Evolutionary conservation across 768 basidiomycete species (phyloP).

Genomic region (Coprinellus micaceus): DNA sequence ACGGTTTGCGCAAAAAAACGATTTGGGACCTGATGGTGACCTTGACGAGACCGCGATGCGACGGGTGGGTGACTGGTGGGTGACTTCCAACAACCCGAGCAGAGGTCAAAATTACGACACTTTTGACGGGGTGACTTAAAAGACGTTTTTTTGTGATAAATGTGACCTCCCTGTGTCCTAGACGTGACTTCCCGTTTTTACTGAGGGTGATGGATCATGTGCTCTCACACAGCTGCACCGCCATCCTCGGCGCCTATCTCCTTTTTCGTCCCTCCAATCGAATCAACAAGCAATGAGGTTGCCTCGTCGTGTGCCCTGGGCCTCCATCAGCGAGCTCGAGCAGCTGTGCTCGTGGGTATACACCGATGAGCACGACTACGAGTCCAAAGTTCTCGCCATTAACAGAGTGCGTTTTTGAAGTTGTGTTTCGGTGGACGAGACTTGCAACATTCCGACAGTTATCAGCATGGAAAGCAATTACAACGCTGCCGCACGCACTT

Average conservation of each 20-base stretch:
- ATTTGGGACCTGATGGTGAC: too few species aligned
- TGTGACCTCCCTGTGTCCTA: too few species aligned
- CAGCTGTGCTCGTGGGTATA: slow-evolving; percentile 76
- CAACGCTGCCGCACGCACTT: slow-evolving; percentile 75
- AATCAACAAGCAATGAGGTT: slow-evolving; percentile 47
- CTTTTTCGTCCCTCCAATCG: not conserved
- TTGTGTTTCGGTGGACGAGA: not conserved
- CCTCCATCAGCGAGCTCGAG: slow-evolving; percentile 63
- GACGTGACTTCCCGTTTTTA: too few species aligned
- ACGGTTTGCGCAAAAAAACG: too few species aligned
- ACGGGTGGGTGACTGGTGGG: too few species aligned
- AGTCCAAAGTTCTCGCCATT: slow-evolving; percentile 55
- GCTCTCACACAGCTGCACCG: not conserved
- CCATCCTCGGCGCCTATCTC: not conserved
- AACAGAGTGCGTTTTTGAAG: slow-evolving; percentile 51
- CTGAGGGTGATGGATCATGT: too few species aligned
- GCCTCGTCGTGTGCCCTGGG: slow-evolving; percentile 82
- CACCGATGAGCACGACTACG: slow-evolving; percentile 54
- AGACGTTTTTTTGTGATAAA: too few species aligned
- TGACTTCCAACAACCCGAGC: too few species aligned
- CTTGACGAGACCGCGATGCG: too few species aligned
- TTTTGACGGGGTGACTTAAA: too few species aligned
- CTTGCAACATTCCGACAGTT: slow-evolving; percentile 40
- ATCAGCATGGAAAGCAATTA: slow-evolving; percentile 75
- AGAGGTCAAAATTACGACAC: too few species aligned